Evolutionary conservation across 495 filamentous ascomycete species (phyloP), one percentile per base, ranked within the genome.

Genomic region (Paragyromitra xinjiangensis): DNA sequence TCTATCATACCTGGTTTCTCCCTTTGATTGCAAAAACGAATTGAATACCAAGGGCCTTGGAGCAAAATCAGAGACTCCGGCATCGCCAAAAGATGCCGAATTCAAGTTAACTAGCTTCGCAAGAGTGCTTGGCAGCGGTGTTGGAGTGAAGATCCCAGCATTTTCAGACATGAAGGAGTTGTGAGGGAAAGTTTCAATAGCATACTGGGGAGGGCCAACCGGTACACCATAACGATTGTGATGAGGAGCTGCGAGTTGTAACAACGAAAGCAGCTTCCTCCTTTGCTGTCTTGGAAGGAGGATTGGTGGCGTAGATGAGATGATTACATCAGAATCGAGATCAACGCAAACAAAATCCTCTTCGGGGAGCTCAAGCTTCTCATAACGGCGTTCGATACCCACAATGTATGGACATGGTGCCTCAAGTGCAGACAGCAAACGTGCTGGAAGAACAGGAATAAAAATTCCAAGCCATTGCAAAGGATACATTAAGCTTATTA

Each of bases 331-430:
- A 80, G 91, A 88, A 84, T 99, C 95, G 50, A 99, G 87, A 83
- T 99, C 95, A 51, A 98, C 94, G 42, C 98, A 84, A 19, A 98
- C 94, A 82, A 95, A 98, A 81, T 98, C 95, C 79, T 98, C 95
- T n/a, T 97, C 93, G 0, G 95, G 95, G 44, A 97, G 87, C 71
- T 96, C 92, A 64, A 96, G 89, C 77, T 91, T 91, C 76, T 98
- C 95, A 84, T 98, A 99, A 51, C 95, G 89, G 66, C 93, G 88
- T 83, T 99, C 95, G 50, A 99, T 93, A 56, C 95, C 95, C 22
- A 97, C 92, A 72, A 99, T 97, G 81, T 98, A 99, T 0, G 95
- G 95, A 76, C 95, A 98, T 19, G 95, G 95, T 1, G 95, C 95
- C 58, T 98, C 95, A 22, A 98, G 87, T 7, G 93, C 94, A 69